Evolutionary conservation across 2,329 filamentous ascomycete genomes (phyloP).

Genomic region (Fonsecaea pedrosoi): DNA sequence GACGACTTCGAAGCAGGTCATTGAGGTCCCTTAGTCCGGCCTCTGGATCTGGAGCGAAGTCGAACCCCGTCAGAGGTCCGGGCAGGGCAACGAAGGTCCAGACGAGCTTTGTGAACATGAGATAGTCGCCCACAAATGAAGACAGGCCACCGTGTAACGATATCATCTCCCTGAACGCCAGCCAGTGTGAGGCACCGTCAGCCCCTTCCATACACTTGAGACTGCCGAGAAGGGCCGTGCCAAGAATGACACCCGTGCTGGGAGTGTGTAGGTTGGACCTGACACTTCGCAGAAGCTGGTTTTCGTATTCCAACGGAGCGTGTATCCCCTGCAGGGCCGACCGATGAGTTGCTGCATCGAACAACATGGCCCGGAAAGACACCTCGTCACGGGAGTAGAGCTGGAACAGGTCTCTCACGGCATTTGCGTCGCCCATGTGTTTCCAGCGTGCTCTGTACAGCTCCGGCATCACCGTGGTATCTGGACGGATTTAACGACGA

Average conservation of each 20-base stretch:
- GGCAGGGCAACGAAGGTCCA: constrained; percentile 18
- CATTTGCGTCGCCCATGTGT: neutral
- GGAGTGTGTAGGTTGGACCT: constrained; percentile 8
- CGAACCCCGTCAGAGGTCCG: constrained; percentile 16
- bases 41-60: neutral
- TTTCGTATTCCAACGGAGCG: constrained; percentile 16
- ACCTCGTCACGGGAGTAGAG: constrained; percentile 21
- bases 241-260: constrained; percentile 13
- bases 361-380: constrained; percentile 18
- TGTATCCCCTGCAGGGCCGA: constrained; percentile 15
- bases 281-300: constrained; percentile 9
- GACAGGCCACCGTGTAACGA: constrained; percentile 7
- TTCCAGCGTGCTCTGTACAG: constrained; percentile 16
- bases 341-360: constrained; percentile 15
- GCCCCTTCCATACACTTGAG: constrained; percentile 16
- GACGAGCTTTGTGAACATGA: constrained; percentile 16
- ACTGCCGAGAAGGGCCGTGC: constrained; percentile 15
- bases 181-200: constrained; percentile 11
- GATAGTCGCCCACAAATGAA: constrained; percentile 9
- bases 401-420: constrained; percentile 17
- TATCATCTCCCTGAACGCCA: constrained; percentile 12
- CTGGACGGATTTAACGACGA: neutral
- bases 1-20: constrained; percentile 13
- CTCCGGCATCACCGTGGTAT: constrained; percentile 13
- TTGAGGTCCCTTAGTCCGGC: constrained; percentile 9